These are phyloP conservation scores for Bothriochloa decipiens DNA, from an alignment of 176 grass and related monocot species.

Conservation along the genomic window DNA sequence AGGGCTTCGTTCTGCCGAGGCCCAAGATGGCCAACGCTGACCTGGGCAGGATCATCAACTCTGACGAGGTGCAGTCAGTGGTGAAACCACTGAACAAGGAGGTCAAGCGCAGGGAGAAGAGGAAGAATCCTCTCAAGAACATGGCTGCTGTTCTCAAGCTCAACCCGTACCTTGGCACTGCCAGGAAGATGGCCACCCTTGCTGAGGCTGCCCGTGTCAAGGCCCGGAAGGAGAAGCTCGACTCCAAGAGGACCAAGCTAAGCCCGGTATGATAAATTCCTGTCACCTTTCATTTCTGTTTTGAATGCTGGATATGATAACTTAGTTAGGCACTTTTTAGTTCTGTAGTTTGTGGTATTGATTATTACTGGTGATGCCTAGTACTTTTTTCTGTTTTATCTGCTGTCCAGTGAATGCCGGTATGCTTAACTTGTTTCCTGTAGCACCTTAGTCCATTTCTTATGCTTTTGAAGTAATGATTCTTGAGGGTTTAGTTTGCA, in stretches of 20 bases:
- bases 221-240: slow-evolving; percentile 74
- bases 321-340: neutral
- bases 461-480: neutral
- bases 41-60: slow-evolving; percentile 82
- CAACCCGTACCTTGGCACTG: slow-evolving; percentile 75
- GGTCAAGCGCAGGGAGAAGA: slow-evolving; percentile 61
- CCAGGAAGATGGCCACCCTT: slow-evolving; percentile 73
- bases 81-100: slow-evolving; percentile 78
- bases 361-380: neutral
- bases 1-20: slow-evolving; percentile 78
- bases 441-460: neutral
- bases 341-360: neutral
- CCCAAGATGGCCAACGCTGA: slow-evolving; percentile 83
- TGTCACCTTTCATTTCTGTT: neutral
- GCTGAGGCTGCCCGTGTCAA: slow-evolving; percentile 77
- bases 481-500: too few species aligned
- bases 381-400: neutral
- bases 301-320: neutral
- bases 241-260: slow-evolving; percentile 61
- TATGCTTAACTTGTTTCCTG: neutral
- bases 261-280: slow-evolving; percentile 35
- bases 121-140: slow-evolving; percentile 87
- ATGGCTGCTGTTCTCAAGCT: slow-evolving; percentile 68
- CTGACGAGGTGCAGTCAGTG: slow-evolving; percentile 80
- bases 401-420: neutral